phyloP scores from a whole-genome alignment of 163 green algal species.

The Chlamydomonas reinhardtii region DNA sequence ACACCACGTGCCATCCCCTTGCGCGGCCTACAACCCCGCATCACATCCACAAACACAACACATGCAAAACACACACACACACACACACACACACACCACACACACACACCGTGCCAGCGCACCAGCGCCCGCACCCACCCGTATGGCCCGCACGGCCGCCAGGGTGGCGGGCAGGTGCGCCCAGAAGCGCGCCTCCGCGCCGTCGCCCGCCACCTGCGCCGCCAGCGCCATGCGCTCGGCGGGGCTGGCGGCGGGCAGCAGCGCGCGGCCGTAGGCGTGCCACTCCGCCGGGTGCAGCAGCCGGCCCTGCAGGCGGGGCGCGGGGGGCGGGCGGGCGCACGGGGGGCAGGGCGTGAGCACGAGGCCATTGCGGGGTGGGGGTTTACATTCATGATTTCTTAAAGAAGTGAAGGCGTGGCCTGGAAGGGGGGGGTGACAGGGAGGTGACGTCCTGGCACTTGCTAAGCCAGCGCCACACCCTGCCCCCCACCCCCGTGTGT shows the following conservation, averaged over 20 bases:
- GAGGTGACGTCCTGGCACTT: too few relatives aligned
- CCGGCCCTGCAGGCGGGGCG: constrained; percentile 41
- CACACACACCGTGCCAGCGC: too few relatives aligned
- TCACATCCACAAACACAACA: too few relatives aligned
- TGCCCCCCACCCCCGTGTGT: too few relatives aligned
- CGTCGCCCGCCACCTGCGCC: constrained; percentile 64
- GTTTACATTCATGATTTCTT: too few relatives aligned
- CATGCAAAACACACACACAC: too few relatives aligned
- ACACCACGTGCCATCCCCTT: too few relatives aligned
- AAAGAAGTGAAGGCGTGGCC: too few relatives aligned
- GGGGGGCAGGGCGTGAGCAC: background rate
- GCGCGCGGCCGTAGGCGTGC: constrained; percentile 43
- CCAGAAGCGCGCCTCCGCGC: constrained; percentile 79
- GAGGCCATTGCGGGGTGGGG: background rate
- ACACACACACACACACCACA: background rate
- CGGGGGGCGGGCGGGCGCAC: background rate
- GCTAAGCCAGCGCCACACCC: too few relatives aligned
- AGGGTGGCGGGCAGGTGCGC: constrained; percentile 75
- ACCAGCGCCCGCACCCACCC: constrained; percentile 9
- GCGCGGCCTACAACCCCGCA: too few relatives aligned
- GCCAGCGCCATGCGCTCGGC: constrained; percentile 73
- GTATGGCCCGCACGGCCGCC: constrained; percentile 46
- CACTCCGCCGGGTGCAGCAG: constrained; percentile 63
- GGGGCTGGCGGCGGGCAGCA: constrained; percentile 21
- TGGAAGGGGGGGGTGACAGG: too few relatives aligned